Evolutionary conservation across 352 stramenopile genomes (phyloP).

Genomic region (Globisporangium paroecandrum): DNA sequence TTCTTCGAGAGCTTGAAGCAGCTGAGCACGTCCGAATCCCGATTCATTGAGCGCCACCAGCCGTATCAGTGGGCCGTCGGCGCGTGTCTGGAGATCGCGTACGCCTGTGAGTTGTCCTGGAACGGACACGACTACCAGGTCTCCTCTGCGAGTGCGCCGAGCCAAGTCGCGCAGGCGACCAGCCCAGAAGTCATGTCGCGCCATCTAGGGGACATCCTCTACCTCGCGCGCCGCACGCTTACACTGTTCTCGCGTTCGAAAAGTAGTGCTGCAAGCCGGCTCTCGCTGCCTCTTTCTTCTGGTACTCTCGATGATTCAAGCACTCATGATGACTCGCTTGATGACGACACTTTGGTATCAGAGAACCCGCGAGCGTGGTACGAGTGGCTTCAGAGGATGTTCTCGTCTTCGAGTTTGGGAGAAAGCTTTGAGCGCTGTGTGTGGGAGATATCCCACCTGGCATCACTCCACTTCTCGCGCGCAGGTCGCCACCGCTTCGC

Average conservation of each 20-base stretch:
- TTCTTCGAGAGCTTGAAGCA: conserved; percentile 43
- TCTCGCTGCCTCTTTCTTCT: neutral
- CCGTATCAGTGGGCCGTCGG: conserved; percentile 68
- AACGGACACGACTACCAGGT: conserved; percentile 62
- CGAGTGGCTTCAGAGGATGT: conserved; percentile 39
- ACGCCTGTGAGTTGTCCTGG: conserved; percentile 73
- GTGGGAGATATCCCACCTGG: conserved; percentile 70
- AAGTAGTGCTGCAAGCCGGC: neutral
- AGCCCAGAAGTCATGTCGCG: conserved; percentile 60
- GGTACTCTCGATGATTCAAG: neutral
- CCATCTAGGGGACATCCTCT: conserved; percentile 64
- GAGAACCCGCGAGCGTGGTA: conserved; percentile 44
- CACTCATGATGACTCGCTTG: neutral
- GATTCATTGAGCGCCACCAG: conserved; percentile 36
- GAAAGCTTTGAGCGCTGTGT: conserved; percentile 52
- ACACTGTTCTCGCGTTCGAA: conserved; percentile 34
- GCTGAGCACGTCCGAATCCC: conserved; percentile 15
- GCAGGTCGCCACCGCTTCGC: conserved; percentile 72
- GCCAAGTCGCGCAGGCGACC: conserved; percentile 39
- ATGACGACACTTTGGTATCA: conserved; percentile 7
- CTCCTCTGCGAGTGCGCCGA: conserved; percentile 43
- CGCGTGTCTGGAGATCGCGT: conserved; percentile 71
- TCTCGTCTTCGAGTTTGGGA: conserved; percentile 23
- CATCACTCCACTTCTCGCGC: conserved; percentile 71
- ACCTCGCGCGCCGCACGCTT: conserved; percentile 61